Evolutionary conservation across 495 filamentous ascomycete genomes (phyloP), one percentile per base, ranked within the genome.

Genomic region (Talaromyces thailandensis): DNA sequence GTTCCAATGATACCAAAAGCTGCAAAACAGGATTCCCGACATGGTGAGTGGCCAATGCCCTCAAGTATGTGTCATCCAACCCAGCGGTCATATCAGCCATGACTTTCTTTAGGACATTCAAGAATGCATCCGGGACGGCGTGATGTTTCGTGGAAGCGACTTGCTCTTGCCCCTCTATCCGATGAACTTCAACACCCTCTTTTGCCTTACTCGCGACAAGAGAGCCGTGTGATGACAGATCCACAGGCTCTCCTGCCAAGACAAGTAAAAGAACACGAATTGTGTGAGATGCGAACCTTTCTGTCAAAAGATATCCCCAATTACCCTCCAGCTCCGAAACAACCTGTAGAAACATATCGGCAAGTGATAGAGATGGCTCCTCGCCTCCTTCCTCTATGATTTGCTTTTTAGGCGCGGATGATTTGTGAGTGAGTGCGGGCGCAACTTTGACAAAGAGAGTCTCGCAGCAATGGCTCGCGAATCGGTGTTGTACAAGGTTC

Each of bases 381-480:
- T 69, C 64, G 57, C 74, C 72, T 6, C 70, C 65, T 24, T 74
- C 69, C 43, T 76, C 72, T 18, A 62, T 14, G 64, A 67, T 40
- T 69, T 16, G 26, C 58, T 66, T 71, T 64, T 76, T 75, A 25
- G 77, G 66, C 31, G 82, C 83, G 11, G 78, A 71, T 32, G 82
- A 76, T 57, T 80, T 82, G 64, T 87, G 75, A 23, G 87, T 88
- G 25, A 96, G 88, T 6, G 89, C 76, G 0, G 88, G 86, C 18
- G 92, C 93, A 8, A 89, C 87, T 61, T 88, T 83, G 37, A 92
- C 78, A 68, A 98, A 97, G 9, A 98, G 79, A 16, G 89, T 92
- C 76, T 98, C 94, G 73, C 93, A 97, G 70, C 93, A 98, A 75
- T 98, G 94, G 58, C 90, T 91, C 4, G 94, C 94, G 69, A 98